Percentiles rank a stretch among this genome's conserved stretches.
Conservation (phyloP, 805 yeast genomes). For the Yarrowia sp. region DNA sequence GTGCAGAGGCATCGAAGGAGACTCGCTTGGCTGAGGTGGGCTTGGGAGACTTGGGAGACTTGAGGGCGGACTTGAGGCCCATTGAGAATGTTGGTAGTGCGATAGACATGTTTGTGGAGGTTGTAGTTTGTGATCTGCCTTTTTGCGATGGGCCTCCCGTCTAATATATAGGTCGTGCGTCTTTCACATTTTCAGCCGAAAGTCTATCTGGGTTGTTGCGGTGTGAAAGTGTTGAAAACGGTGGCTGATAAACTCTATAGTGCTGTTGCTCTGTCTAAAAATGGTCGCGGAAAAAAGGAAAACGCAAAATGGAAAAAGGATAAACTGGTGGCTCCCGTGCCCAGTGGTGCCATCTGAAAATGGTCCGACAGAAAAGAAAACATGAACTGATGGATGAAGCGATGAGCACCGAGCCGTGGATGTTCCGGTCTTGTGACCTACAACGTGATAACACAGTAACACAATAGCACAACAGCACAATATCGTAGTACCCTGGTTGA, state of each 20-base stretch:
- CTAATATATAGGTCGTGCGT: slow-evolving; percentile 14
- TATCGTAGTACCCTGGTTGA: no score
- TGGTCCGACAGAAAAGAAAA: neutral
- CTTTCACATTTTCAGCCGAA: slow-evolving; percentile 26
- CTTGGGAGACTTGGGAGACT: slow-evolving; percentile 20
- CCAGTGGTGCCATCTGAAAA: slow-evolving; percentile 4
- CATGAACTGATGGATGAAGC: neutral
- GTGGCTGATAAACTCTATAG: neutral
- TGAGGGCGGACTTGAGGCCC: slow-evolving; percentile 22
- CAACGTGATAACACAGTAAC: no score
- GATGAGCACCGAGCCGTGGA: neutral
- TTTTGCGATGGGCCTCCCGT: neutral
- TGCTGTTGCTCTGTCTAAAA: neutral
- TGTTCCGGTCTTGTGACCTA: neutral
- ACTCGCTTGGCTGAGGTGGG: slow-evolving; percentile 4
- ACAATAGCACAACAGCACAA: no score
- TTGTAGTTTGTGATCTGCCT: neutral
- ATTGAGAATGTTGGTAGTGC: slow-evolving; percentile 14
- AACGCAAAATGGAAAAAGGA: neutral
- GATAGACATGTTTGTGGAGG: slow-evolving; percentile 3
- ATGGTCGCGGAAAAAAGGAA: neutral
- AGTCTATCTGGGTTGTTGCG: slow-evolving; percentile 2
- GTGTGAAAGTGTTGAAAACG: slow-evolving; percentile 25
- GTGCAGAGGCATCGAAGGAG: slow-evolving; percentile 24
- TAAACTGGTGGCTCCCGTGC: neutral